Conservation (phyloP, 768 basidiomycete genomes). For the Ramaria rubella region DNA sequence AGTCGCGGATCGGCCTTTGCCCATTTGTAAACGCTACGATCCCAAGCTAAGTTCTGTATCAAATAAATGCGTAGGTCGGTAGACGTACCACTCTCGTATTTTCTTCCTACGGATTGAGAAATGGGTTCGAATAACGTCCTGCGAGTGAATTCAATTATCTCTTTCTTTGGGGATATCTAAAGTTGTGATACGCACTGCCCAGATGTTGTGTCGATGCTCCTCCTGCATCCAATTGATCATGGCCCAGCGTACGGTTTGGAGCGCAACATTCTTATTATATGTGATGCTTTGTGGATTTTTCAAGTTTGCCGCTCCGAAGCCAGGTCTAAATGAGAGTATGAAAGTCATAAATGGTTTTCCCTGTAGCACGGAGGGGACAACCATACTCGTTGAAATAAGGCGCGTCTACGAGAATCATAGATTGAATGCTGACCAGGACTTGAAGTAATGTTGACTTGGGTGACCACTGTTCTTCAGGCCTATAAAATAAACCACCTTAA, state of each 20-base stretch:
- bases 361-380: not conserved
- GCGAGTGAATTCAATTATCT: not conserved
- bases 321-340: conserved; percentile 33
- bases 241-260: conserved; percentile 44
- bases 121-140: conserved; percentile 48
- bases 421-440: conserved; percentile 51
- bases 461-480: conserved; percentile 42
- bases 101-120: conserved; percentile 36
- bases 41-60: not conserved
- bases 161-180: not conserved
- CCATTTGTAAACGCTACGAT: conserved; percentile 31
- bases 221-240: conserved; percentile 49
- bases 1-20: conserved; percentile 24
- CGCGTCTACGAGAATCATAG: conserved; percentile 49
- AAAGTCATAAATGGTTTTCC: not conserved
- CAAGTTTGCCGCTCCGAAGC: conserved; percentile 37
- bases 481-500: not conserved
- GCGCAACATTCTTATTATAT: conserved; percentile 40
- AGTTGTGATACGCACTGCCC: conserved; percentile 31
- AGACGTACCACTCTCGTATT: conserved; percentile 37
- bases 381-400: conserved; percentile 55
- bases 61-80: not conserved
- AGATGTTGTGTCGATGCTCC: conserved; percentile 35
- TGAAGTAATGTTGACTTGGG: conserved; percentile 48
- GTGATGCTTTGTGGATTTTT: conserved; percentile 29